phyloP scores from a whole-genome alignment of 495 filamentous ascomycete genomes.

The Monascus purpureus region DNA sequence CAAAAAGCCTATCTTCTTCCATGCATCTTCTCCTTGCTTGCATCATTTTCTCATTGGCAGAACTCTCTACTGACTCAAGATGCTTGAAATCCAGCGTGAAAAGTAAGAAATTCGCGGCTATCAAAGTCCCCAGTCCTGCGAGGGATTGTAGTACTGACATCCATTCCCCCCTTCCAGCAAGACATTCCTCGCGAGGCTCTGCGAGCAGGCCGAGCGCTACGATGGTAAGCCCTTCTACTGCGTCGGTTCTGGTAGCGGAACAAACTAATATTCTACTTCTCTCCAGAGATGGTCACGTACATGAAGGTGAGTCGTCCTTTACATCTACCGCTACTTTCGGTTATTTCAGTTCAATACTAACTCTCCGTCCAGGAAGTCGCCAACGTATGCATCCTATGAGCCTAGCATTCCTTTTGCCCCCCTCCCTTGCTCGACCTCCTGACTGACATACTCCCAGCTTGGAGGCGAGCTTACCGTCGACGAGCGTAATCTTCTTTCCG shows the following conservation, averaged over 20 bases:
- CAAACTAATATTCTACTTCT: slow-evolving; percentile 11
- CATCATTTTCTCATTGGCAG: too few species aligned
- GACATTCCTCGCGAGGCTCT: slow-evolving; percentile 98
- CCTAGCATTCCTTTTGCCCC: not conserved
- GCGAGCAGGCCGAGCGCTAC: slow-evolving; percentile 99
- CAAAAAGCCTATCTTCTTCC: too few species aligned
- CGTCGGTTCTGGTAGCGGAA: too few species aligned
- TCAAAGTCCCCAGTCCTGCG: slow-evolving; percentile 6
- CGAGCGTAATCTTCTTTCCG: slow-evolving; percentile 96
- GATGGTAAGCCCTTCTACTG: slow-evolving; percentile 63
- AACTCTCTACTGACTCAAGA: slow-evolving; percentile 6
- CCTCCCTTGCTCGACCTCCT: slow-evolving; percentile 2
- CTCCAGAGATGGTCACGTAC: slow-evolving; percentile 93
- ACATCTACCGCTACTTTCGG: too few species aligned
- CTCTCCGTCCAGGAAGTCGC: slow-evolving; percentile 67
- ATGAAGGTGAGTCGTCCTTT: slow-evolving; percentile 74
- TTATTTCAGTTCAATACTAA: slow-evolving; percentile 28
- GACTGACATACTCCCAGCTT: slow-evolving; percentile 42
- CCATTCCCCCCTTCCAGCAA: slow-evolving; percentile 56
- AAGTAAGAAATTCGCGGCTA: slow-evolving; percentile 42
- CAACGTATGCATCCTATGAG: slow-evolving; percentile 48
- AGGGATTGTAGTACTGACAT: slow-evolving; percentile 15
- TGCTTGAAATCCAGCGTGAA: slow-evolving; percentile 51
- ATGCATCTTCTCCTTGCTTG: too few species aligned
- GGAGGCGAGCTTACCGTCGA: slow-evolving; percentile 87